Conservation (phyloP, 1,139 yeast genomes). For the Nakaseomyces bracarensis region DNA sequence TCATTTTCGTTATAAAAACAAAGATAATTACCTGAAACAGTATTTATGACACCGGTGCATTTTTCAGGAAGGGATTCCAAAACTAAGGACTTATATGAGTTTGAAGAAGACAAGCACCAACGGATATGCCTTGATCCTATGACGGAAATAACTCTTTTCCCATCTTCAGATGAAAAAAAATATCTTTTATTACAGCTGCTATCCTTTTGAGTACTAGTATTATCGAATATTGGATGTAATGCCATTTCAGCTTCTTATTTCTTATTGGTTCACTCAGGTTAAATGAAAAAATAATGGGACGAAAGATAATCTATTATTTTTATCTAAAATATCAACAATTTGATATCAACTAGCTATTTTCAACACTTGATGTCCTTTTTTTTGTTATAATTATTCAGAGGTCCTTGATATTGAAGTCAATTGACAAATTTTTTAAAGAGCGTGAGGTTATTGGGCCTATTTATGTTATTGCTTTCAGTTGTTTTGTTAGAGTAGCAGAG, state of each 20-base stretch:
- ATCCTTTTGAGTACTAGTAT: neutral
- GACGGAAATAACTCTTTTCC: slow-evolving; percentile 17
- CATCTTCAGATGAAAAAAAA: slow-evolving; percentile 15
- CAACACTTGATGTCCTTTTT: no score
- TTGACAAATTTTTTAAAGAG: no score
- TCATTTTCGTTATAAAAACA: slow-evolving; percentile 36
- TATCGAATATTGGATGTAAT: slow-evolving; percentile 12
- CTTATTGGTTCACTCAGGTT: no score
- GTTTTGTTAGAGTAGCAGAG: no score
- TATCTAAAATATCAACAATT: no score
- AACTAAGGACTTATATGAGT: slow-evolving; percentile 13
- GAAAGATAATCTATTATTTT: no score
- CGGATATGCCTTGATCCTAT: neutral
- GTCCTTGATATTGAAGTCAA: no score
- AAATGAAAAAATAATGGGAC: no score
- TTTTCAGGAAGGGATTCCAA: slow-evolving; percentile 28
- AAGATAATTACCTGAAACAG: slow-evolving; percentile 36
- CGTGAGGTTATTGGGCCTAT: no score
- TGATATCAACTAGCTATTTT: no score
- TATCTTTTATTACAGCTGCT: slow-evolving; percentile 10
- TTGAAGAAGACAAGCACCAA: slow-evolving; percentile 11
- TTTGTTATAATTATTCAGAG: no score
- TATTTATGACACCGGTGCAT: slow-evolving; percentile 31
- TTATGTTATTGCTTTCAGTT: no score
- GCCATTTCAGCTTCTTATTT: slow-evolving; percentile 2